Evolutionary conservation across 768 basidiomycete species (phyloP), one percentile per base, ranked within the genome.

Genomic region (Tylopilus balloui): DNA sequence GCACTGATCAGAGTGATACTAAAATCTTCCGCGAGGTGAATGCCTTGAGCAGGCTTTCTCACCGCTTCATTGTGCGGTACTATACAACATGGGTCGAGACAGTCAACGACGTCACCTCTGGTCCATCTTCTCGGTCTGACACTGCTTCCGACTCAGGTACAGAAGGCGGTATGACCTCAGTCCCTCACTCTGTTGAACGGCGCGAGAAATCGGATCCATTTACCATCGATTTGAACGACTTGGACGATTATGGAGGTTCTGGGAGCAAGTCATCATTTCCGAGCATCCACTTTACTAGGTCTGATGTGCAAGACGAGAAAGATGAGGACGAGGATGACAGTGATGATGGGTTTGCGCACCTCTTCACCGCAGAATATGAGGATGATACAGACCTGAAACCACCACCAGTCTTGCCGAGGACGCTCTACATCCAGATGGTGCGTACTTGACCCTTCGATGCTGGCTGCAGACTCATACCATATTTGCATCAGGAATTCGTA

Each of bases 361-460:
- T 75, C 36, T 73, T 73, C 35, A 55, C 55, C 13, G 57, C 64
- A 2, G 66, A 69, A n/a, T 63, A 61, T 42, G 50, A 38, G n/a
- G 69, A 72, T 6, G 73, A 73, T 11, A 17, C 10, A 4, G 61
- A 70, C 39, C 38, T 25, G 54, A 69, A 63, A 52, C 59, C 56
- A n/a, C 64, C 65, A 28, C 59, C 52, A 6, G 64, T 67, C 13
- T 47, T 64, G 17, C 66, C 66, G 3, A 65, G 88, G 51, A 91
- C 86, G 8, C 70, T 96, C 17, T 97, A 95, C 61, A 97, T 97
- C 45, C 92, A 95, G 66, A 97, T 97, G 93, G 90, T 87, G 73
- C 42, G 40, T 51, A n/a, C 6, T 17, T 28, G 3, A 1, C 3
- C 21, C 13, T 19, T 4, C 2, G 15, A 23, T 29, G 6, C 48